phyloP scores from a whole-genome alignment of 306 rosid genomes.

The Vigna angularis region DNA sequence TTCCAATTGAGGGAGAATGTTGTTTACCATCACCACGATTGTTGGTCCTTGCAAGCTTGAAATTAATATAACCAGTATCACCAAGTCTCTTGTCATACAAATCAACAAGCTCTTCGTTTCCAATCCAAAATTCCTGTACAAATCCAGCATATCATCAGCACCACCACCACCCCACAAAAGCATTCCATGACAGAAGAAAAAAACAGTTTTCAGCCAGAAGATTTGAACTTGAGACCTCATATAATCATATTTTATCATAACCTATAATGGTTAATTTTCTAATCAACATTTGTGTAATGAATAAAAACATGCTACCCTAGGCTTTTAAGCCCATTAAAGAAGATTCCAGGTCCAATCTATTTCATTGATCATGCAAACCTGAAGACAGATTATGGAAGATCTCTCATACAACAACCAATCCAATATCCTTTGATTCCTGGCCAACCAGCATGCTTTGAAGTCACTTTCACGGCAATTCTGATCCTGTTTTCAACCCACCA shows the following conservation, averaged over 20 bases:
- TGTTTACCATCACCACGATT: constrained; percentile 91
- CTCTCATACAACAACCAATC: constrained; percentile 80
- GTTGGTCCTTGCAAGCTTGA: constrained; percentile 87
- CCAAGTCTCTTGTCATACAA: constrained; percentile 77
- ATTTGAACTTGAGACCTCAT: neutral
- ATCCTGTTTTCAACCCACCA: constrained; percentile 58
- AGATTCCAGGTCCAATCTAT: neutral
- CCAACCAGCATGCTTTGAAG: constrained; percentile 68
- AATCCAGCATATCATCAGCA: constrained; percentile 29
- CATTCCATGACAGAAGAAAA: constrained; percentile 3
- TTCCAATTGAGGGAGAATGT: constrained; percentile 28
- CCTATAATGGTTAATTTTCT: neutral
- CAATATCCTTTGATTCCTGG: constrained; percentile 80
- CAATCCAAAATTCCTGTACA: constrained; percentile 80
- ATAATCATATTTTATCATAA: neutral
- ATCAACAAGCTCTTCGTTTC: constrained; percentile 76
- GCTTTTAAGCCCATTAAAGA: neutral
- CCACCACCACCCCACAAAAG: constrained; percentile 17
- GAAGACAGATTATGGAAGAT: constrained; percentile 95
- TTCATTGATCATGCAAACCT: constrained; percentile 58
- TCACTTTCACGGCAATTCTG: constrained; percentile 78
- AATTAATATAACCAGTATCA: constrained; percentile 73
- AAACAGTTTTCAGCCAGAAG: neutral
- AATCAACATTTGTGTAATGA: neutral
- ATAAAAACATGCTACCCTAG: constrained; percentile 1